phyloP scores from a whole-genome alignment of 257 asterid genomes.

The Handroanthus guayacan region DNA sequence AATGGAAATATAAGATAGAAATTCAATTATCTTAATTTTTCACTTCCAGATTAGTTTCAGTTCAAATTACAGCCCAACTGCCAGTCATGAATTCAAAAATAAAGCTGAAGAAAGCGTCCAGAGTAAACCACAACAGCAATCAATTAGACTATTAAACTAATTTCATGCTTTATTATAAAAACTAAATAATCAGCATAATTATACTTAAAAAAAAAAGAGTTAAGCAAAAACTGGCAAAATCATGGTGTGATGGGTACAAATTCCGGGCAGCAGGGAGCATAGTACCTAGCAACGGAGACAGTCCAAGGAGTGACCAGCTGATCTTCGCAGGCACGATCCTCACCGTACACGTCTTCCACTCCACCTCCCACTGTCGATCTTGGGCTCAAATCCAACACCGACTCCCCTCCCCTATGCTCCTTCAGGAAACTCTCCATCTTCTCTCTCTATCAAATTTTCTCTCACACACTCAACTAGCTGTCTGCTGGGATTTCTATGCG shows the following conservation, averaged over 20 bases:
- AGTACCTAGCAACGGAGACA: conserved; percentile 71
- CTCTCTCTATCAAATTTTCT: conserved; percentile 22
- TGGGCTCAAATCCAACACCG: conserved; percentile 78
- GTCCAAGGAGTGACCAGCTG: conserved; percentile 89
- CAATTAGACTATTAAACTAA: not conserved
- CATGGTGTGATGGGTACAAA: not conserved
- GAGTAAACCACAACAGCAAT: not conserved
- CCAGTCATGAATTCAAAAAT: not conserved
- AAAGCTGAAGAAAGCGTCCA: conserved; percentile 1
- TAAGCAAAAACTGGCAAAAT: not conserved
- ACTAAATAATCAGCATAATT: not conserved
- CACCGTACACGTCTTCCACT: conserved; percentile 87
- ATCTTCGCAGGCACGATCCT: conserved; percentile 87
- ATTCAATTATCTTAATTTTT: not conserved
- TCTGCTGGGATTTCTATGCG: not conserved
- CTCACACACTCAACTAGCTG: conserved; percentile 14
- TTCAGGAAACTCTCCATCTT: conserved; percentile 66
- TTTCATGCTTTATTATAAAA: not conserved
- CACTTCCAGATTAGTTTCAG: conserved; percentile 21
- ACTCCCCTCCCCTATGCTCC: conserved; percentile 77
- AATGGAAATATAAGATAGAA: not conserved
- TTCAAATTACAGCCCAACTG: conserved; percentile 4
- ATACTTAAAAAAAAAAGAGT: not conserved
- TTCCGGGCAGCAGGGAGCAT: not conserved
- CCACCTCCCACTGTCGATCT: conserved; percentile 81